Base-by-base conservation (phyloP, 2,329 filamentous ascomycete genomes). In the Sporothrix variecibatus region DNA sequence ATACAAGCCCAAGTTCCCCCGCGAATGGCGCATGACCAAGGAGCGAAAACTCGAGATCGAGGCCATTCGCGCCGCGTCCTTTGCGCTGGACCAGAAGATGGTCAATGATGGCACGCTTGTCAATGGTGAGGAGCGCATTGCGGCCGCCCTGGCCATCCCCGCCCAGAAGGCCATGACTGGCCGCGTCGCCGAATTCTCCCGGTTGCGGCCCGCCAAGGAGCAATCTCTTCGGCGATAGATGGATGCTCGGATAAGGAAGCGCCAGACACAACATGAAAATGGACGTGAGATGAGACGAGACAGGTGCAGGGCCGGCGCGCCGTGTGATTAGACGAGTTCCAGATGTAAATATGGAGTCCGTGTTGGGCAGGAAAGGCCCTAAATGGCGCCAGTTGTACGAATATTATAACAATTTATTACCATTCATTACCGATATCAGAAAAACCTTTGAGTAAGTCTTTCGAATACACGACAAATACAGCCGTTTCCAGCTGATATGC, bases 11-110 rank as follows among this genome's bases (percentile, higher is more conserved):
- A 87, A 86, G 77, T 98, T 98, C 82, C 96, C 96, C 1, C 87
- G 90, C 78, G 89, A 91, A 78, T 99, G 96, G 96, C 89, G 88
- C 75, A 84, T 99, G 87, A 95, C 92, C 1, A 84, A 89, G 65
- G 86, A 93, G 83, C 87, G 94, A 76, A 88, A 87, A 80, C 81
- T 84, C 79, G 87, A 92, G 82, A 85, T 98, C 70, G 87, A 89
- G n/a, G 86, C 85, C 58, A 84, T 86, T 75, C 88, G 94, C 71
- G 81, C 85, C 75, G 81, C 86, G 80, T 80, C 85, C 28, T 80
- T 86, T 70, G 78, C 86, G 74, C 81, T 86, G 38, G 92, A 95
- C 77, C 82, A 87, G 75, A 75, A 84, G 78, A 88, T 84, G 79
- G 82, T 83, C 73, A 82, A 89, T 71, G 82, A 86, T 20, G 90